Base-by-base conservation (phyloP, 202 grass and related monocot genomes). In the Digitaria exilis region DNA sequence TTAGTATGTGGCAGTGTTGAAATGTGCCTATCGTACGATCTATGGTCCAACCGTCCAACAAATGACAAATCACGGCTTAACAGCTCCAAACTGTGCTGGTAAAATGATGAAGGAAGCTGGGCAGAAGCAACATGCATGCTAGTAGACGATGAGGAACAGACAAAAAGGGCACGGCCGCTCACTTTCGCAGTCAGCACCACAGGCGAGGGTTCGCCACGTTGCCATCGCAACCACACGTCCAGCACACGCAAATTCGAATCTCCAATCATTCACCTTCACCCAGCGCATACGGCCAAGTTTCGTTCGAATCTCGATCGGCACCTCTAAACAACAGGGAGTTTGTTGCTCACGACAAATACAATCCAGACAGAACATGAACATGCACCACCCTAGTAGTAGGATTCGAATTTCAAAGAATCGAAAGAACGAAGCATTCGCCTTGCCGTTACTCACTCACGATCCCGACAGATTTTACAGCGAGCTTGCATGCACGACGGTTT, bases 351-450 rank as follows among this genome's bases (percentile, higher is more conserved):
- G 21, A 43, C 35, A 73, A 5, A 32, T 62, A 65, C 45, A 65
- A 56, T 24, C 16, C 18, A 11, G 30, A 69, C 54, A 70, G 10
- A 6, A 13, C 30, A 7, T 4, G 65, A 55, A 24, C 43, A 30
- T 44, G 30, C 15, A 17, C 43, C 15, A 7, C 12, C 26, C 37
- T 19, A 51, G 17, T 19, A 2, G 71, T 25, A 19, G 37, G 49
- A 59, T 56, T 69, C 5, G 16, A n/a, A 34, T 8, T 62, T 26
- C 3, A 60, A 78, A 17, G 8, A 29, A 71, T 44, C 2, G 18
- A 86, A 74, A 80, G 68, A 75, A 81, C 48, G 48, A 49, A 66
- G 44, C 67, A 45, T 85, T 65, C 10, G 34, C 35, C 45, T 45
- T 74, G 69, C 73, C 73, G 52, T 32, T 46, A 67, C 71, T 62